Base-by-base conservation (phyloP, 148 eudicot genomes). In the Camellia sinensis region DNA sequence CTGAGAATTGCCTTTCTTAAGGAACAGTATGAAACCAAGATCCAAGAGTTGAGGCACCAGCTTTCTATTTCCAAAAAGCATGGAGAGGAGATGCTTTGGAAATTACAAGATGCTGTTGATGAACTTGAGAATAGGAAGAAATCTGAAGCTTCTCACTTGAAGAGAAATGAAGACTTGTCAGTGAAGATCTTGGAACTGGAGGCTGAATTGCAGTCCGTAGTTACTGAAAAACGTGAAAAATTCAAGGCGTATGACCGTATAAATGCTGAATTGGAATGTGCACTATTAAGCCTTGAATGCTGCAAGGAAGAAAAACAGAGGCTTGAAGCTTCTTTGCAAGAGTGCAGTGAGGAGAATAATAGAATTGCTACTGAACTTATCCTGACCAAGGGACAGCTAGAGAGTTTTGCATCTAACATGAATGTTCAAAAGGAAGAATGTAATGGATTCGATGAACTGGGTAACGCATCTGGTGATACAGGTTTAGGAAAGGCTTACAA, bases 291-390 rank as follows among this genome's bases (percentile, higher is more conserved):
- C 86, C 88, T 94, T 70, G 98, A 93, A 81, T 96, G 97, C 76
- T 96, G 97, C 82, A 96, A 87, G 89, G 98, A 96, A 86, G 99
- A 96, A 86, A 96, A 96, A 74, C 88, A 89, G 82, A 91, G 84
- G 90, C 87, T 94, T 17, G 82, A 86, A 77, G 80, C 79, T 68
- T 87, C 88, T 77, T 83, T 91, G 77, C 83, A 83, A 81, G 91
- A 91, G 77, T 90, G 89, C 76, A 83, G 77, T 84, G 83, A 84
- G 53, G 90, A 90, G 84, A 92, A 88, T 71, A 59, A 79, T 78
- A 86, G 72, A 78, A 76, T 89, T 62, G 80, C 82, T 48, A 81
- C 67, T 79, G 92, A 90, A 80, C 81, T 92, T 82, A 74, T 74
- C 41, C 71, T 70, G 84, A 82, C 80, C 77, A 90, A 76, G 86